Conservation (phyloP, 306 rosid genomes). For the Vigna nakashimae region DNA sequence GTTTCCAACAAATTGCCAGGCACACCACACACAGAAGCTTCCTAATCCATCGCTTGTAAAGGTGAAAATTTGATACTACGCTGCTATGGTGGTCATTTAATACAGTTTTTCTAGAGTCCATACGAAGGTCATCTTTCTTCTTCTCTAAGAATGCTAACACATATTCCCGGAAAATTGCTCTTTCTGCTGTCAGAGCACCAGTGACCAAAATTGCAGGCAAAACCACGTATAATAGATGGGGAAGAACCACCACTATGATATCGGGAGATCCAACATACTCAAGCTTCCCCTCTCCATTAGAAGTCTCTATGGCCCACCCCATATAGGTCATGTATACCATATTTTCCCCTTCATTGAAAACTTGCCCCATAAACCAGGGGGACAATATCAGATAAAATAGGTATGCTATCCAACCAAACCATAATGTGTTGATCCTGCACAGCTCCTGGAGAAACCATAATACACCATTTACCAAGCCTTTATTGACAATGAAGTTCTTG, state of each 20-base stretch:
- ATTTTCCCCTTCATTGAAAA: conserved; percentile 65
- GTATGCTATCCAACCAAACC: conserved; percentile 81
- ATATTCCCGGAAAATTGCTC: conserved; percentile 60
- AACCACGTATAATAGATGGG: conserved; percentile 78
- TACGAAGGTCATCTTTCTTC: conserved; percentile 77
- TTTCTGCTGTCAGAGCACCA: conserved; percentile 67
- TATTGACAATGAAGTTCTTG: conserved; percentile 60
- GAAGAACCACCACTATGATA: conserved; percentile 82
- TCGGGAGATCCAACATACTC: conserved; percentile 86
- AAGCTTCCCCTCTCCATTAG: conserved; percentile 54
- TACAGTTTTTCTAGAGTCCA: conserved; percentile 39
- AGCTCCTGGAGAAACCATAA: conserved; percentile 82
- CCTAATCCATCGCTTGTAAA: conserved; percentile 65
- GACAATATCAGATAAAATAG: conserved; percentile 69
- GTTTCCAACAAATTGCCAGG: conserved; percentile 79
- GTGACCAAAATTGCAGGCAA: conserved; percentile 72
- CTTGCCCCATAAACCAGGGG: conserved; percentile 86
- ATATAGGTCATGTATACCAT: conserved; percentile 84
- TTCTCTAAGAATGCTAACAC: conserved; percentile 63
- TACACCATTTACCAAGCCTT: conserved; percentile 58
- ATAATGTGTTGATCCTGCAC: conserved; percentile 60
- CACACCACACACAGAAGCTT: conserved; percentile 63
- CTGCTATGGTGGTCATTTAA: conserved; percentile 41
- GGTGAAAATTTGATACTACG: conserved; percentile 39
- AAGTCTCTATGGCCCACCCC: conserved; percentile 80